Base-by-base conservation (phyloP, 495 filamentous ascomycete species). In the Tuber indicum region DNA sequence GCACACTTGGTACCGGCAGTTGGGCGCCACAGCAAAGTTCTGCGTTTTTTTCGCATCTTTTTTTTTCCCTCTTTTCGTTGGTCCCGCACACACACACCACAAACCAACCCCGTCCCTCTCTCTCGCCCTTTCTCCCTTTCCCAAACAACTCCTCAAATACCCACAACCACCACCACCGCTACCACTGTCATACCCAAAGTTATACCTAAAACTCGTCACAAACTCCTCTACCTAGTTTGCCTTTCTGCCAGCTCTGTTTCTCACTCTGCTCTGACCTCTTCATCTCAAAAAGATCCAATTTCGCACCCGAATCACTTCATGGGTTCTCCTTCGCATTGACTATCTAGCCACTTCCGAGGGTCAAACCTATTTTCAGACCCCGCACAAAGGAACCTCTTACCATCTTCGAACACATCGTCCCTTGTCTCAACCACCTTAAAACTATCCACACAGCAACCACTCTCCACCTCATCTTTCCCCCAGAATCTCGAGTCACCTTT, bases 241-340 rank as follows among this genome's bases (percentile, higher is more conserved):
- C 58, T 19, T 66, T 17, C 58, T 66, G 3, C 58, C 16, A 73
- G 45, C 26, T 26, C 47, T 62, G 52, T 32, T 32, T 62, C 52
- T 32, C 52, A 1, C 58, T 66, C 14, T 66, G 58, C 14, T 19
- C 32, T 66, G 58, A 66, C 58, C 58, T 66, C 58, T 32, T 62
- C 58, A 32, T 58, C 39, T 41, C 73, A 3, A 36, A 74, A 36
- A 39, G 47, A n/a, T 75, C 74, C 16, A 41, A 72, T 12, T 7
- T 76, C 39, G 71, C 8, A 23, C 10, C 4, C 45, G 12, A n/a
- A 74, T 75, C 46, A 39, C 75, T 47, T 44, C 72, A 36, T 52
- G 74, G 74, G 73, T 72, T 45, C 45, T 46, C 74, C 80, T 73
- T 69, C 81, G 81, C 81, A 82, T 82, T 82, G 81, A 82, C 81